Evolutionary conservation across 1,284 basidiomycete species (phyloP), one percentile per base, ranked within the genome.

Genomic region (Waitea zeae): DNA sequence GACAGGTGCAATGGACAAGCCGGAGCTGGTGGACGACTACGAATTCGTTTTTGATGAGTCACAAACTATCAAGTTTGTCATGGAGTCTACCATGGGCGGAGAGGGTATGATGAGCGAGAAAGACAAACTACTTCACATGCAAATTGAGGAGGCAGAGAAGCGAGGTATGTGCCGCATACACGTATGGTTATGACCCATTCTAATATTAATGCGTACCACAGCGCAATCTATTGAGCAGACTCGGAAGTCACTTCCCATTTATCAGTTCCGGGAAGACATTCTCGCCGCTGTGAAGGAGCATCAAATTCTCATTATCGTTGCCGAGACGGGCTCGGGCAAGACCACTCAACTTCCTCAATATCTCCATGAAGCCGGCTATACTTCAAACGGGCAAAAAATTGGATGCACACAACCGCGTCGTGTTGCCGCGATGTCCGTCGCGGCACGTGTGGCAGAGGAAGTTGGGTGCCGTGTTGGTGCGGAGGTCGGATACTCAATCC

Each of bases 361-460:
- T 52, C 72, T 98, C 4, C 88, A 96, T 51, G 95, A 98, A 61
- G 90, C 89, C 1, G 95, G 95, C 1, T 98, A 87, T 56, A 93
- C 88, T 3, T 69, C 75, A 14, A 70, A 73, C 43, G 92, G 93
- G 5, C 61, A 73, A 54, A 97, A 92, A 53, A 69, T 99, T 22
- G 95, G 92, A 0, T 99, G 95, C 50, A 99, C 95, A 0, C 95
- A 99, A 55, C 95, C 95, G 22, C 83, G 95, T 49, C 86, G 95
- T 43, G 95, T 99, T 11, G 95, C 95, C 3, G 95, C 95, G 20
- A 98, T 98, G 95, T 93, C 87, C 31, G 95, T 99, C 33, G 95
- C 95, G 1, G 89, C 90, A 3, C 90, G 95, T 59, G 95, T 99
- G 3, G 93, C 93, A 0, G 95, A 98, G 42, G 95, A 99, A 58